phyloP scores from a whole-genome alignment of 495 filamentous ascomycete genomes.

The Thozetella sp. region DNA sequence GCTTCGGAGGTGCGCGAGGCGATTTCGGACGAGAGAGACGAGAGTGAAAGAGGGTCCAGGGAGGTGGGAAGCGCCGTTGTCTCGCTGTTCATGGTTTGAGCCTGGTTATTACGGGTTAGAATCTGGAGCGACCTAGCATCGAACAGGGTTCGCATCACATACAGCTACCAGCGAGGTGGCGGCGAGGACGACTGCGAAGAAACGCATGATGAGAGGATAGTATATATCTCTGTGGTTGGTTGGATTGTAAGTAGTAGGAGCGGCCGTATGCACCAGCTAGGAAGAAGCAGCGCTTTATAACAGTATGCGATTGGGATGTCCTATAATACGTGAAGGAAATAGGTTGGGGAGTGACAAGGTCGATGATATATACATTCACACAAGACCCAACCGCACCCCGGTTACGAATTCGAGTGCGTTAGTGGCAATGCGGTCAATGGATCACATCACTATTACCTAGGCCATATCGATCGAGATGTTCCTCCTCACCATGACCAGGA shows the following conservation, averaged over 20 bases:
- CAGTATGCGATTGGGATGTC: no score
- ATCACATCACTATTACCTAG: no score
- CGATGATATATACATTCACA: no score
- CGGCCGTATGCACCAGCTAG: not conserved
- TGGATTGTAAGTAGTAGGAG: slow-evolving; percentile 2
- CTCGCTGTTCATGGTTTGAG: slow-evolving; percentile 19
- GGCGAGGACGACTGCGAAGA: slow-evolving; percentile 18
- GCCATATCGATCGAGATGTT: no score
- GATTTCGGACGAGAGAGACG: slow-evolving; percentile 5
- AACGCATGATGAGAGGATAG: slow-evolving; percentile 21
- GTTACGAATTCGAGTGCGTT: no score
- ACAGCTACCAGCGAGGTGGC: slow-evolving; percentile 24
- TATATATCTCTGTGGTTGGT: not conserved
- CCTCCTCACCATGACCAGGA: no score
- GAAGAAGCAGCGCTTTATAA: slow-evolving; percentile 4
- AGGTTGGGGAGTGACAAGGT: no score
- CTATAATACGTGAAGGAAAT: no score
- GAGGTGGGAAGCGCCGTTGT: slow-evolving; percentile 7
- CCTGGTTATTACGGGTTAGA: slow-evolving; percentile 16
- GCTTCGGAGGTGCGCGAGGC: slow-evolving; percentile 15
- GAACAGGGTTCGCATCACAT: slow-evolving; percentile 7
- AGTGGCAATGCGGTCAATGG: no score
- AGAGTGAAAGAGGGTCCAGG: slow-evolving; percentile 5
- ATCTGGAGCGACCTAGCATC: not conserved
- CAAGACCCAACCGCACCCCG: no score